Base-by-base conservation (phyloP, 208 protist species). In the Novymonas esmeraldas region DNA sequence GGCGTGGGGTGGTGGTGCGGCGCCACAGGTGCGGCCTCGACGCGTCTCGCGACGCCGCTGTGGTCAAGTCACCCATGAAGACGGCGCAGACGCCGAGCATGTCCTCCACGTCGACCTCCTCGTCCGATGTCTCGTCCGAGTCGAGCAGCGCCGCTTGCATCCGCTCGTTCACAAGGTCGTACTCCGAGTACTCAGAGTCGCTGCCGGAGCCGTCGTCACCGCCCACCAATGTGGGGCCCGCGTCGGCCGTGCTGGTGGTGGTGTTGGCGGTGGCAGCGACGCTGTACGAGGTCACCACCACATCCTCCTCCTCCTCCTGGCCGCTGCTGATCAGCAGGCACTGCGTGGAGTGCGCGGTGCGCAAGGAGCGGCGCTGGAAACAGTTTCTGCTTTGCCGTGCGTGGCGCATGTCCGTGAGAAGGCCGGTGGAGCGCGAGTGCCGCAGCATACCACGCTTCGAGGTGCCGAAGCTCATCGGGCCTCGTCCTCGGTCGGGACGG, bases 71-170 rank as follows among this genome's bases (percentile, higher is more conserved):
- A 22, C 52, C 28, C 14, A 64, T 60, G 29, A 59, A 70, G 28
- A 64, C 59, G 6, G 70, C 22, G 10, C 36, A 42, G 6, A 62
- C 9, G 4, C 49, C 46, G 26, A 75, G 29, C 29, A 63, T 29
- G 20, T 77, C 68, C 29, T 72, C 64, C 33, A 18, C 72, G 20
- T 68, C 54, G n/a, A 56, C 61, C 33, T 71, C 67, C 2, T 64
- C 75, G 6, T 70, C 70, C 5, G 51, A 65, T 6, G 76, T 73
- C 46, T 86, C 68, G 18, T 67, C 57, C 22, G 73, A 82, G 39
- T 79, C 81, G 3, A 94, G 56, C 22, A 94, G 46, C 33, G 82
- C 81, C 13, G 85, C 75, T 61, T 94, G 81, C 71, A 94, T 92
- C 28, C 71, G 68, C 45, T 91, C 86, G 39, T 92, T 92, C 11